Base-by-base conservation (phyloP, 129 eudicot species). In the Oenanthe sinensis region DNA sequence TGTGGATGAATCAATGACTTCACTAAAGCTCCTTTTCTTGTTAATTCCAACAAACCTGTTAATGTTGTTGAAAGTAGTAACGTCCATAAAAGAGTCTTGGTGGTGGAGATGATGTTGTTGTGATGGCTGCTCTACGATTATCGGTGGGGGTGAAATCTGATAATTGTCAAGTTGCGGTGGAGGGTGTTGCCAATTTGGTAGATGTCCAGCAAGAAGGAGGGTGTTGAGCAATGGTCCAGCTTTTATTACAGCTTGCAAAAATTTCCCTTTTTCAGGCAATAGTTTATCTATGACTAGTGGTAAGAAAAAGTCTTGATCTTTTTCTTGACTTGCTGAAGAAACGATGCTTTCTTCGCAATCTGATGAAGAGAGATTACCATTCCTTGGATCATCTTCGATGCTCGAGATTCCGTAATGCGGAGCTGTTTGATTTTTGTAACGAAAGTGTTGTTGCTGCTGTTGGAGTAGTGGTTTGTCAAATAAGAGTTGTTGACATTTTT, bases 131-230 rank as follows among this genome's bases (percentile, higher is more conserved):
- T 87, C 80, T 46, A 88, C 39, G 28, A 77, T 78, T 68, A 89
- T 79, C 24, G 97, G 96, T 6, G 96, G 91, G 48, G 89, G 87
- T 44, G 97, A 96, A 63, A 94, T 94, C 84, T 83, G 88, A 68
- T 81, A 77, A 74, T 85, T 44, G 78, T 89, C 96, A 22, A 94
- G 72, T 22, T 92, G 87, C 54, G 98, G 97, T 7, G 98, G 98
- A 0, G 97, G 98, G 88, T 90, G 93, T 75, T 95, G 88, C 98
- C 98, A 94, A 84, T 84, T 89, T 8, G 98, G 98, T 8, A 94
- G 86, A 15, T 97, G 96, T 62, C 98, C 98, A 47, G 97, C 96
- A 39, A 94, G 79, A 45, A 94, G 88, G 37, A 94, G 86, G 49
- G 90, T 91, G 50, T 91, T 93, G 5, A 94, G 85, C 33, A 94